A percentile compares a stretch with the other conserved stretches of the same genome.
Evolutionary conservation across 768 basidiomycete genomes (phyloP).

Genomic region (Kwoniella pini): DNA sequence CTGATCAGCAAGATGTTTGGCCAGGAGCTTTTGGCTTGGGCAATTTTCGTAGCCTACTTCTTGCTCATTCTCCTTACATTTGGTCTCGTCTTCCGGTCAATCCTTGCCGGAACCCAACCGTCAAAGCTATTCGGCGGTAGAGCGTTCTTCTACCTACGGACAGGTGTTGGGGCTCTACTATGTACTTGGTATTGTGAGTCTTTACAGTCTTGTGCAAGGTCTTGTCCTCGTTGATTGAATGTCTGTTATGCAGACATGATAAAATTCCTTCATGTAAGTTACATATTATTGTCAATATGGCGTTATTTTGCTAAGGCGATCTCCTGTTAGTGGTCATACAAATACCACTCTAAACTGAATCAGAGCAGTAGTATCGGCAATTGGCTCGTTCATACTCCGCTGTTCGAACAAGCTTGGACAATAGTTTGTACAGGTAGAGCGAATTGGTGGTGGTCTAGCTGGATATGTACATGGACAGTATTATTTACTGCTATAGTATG

Average conservation of each 20-base stretch:
- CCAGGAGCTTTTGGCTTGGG: slow-evolving; percentile 20
- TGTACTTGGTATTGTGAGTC: slow-evolving; percentile 62
- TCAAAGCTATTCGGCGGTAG: slow-evolving; percentile 29
- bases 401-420: slow-evolving; percentile 66
- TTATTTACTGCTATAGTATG: slow-evolving; percentile 43
- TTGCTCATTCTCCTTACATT: slow-evolving; percentile 52
- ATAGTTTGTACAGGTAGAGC: slow-evolving; percentile 58
- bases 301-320: slow-evolving; percentile 30
- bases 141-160: slow-evolving; percentile 54
- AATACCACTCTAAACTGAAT: slow-evolving; percentile 56
- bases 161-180: slow-evolving; percentile 54
- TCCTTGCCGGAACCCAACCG: slow-evolving; percentile 15
- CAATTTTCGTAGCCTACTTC: slow-evolving; percentile 54
- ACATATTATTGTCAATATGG: not conserved
- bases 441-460: slow-evolving; percentile 68
- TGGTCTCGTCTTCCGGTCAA: slow-evolving; percentile 45
- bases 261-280: slow-evolving; percentile 56
- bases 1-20: slow-evolving; percentile 6
- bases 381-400: slow-evolving; percentile 62
- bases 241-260: slow-evolving; percentile 57
- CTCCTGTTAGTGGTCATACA: slow-evolving; percentile 61
- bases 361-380: slow-evolving; percentile 50
- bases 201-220: slow-evolving; percentile 5
- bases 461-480: slow-evolving; percentile 49
- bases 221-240: slow-evolving; percentile 2